Conservation (phyloP, 2,329 filamentous ascomycete species). For the Trichoderma brevicompactum region DNA sequence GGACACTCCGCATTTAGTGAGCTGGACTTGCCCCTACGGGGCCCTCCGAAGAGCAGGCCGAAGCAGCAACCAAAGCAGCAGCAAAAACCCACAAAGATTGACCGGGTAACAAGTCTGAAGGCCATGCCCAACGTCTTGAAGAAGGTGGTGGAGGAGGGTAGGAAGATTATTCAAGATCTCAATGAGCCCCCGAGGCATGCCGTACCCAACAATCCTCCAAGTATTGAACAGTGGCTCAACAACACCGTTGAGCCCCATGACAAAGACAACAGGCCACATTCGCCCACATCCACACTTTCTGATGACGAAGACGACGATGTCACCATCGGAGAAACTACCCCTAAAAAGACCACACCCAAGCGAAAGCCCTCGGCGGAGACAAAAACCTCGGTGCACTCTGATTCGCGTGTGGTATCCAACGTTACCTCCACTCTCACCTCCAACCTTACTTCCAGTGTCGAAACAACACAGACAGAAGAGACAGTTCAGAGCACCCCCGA, state of each 20-base stretch:
- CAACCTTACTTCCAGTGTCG: slow-evolving; percentile 20
- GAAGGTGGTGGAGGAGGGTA: slow-evolving; percentile 66
- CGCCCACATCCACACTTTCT: slow-evolving; percentile 13
- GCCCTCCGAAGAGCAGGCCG: slow-evolving; percentile 49
- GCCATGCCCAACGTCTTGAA: slow-evolving; percentile 66
- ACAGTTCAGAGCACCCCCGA: neutral
- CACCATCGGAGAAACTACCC: slow-evolving; percentile 8
- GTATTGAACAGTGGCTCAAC: slow-evolving; percentile 68
- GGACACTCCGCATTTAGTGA: slow-evolving; percentile 70
- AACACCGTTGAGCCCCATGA: slow-evolving; percentile 66
- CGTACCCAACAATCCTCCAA: slow-evolving; percentile 60
- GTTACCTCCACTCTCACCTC: slow-evolving; percentile 28
- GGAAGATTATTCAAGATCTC: slow-evolving; percentile 66
- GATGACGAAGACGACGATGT: slow-evolving; percentile 28
- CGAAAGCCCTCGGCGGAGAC: slow-evolving; percentile 36
- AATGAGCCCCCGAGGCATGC: slow-evolving; percentile 59
- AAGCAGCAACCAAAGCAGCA: slow-evolving; percentile 47
- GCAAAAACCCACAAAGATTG: slow-evolving; percentile 51
- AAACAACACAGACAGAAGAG: slow-evolving; percentile 18
- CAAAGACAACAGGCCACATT: slow-evolving; percentile 41
- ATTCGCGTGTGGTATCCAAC: slow-evolving; percentile 30
- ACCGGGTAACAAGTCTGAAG: slow-evolving; percentile 62
- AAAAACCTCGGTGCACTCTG: slow-evolving; percentile 34
- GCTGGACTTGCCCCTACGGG: slow-evolving; percentile 59
- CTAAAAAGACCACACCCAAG: slow-evolving; percentile 3